Evolutionary conservation across 352 stramenopile species (phyloP), one percentile per base, ranked within the genome.

Genomic region (Pythium phragmiticola): DNA sequence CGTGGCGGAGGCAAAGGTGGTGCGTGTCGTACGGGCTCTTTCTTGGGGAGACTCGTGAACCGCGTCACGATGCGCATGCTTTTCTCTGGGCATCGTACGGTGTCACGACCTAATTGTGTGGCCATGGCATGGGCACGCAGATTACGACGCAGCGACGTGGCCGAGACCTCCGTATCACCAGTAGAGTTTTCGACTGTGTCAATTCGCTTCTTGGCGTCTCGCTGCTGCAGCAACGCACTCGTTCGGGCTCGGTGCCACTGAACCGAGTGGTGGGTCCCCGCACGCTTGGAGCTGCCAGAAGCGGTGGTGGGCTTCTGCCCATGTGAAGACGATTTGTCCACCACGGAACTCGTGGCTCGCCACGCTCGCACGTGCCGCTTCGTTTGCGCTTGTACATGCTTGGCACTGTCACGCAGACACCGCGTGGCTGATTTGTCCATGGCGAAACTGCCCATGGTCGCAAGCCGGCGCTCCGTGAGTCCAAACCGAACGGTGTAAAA

Each of bases 211-310:
- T n/a, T 34, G 41, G 17, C 14, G 3, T 42, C 17, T 45, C 41
- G 21, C 9, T 51, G 55, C 12, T 50, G 33, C 0, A 66, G 36
- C 19, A 66, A 17, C 2, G 23, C n/a, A 19, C 43, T 42, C 4
- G 51, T 51, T 7, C 45, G 51, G 23, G 51, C 60, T 14, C 60
- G 60, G 33, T 60, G 41, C 60, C 60, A 66, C 34, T 66, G 60
- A 34, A 66, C 42, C 3, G 60, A 61, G 2, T 17, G 50, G 43
- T 26, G 50, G 43, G 30, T 17, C 26, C 4, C 39, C 14, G 1
- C 14, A 14, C 17, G 43, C 3, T 52, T 34, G 30, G 26, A 7
- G 34, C 41, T 49, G 9, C 43, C 28, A 4, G 21, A 28, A 37
- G 26, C 12, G 5, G 8, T 7, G 16, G 49, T 26, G 8, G 37